Percentiles rank a stretch among this genome's conserved stretches.
Evolutionary conservation across 495 filamentous ascomycete genomes (phyloP).

Genomic region (Penicillium daleae): DNA sequence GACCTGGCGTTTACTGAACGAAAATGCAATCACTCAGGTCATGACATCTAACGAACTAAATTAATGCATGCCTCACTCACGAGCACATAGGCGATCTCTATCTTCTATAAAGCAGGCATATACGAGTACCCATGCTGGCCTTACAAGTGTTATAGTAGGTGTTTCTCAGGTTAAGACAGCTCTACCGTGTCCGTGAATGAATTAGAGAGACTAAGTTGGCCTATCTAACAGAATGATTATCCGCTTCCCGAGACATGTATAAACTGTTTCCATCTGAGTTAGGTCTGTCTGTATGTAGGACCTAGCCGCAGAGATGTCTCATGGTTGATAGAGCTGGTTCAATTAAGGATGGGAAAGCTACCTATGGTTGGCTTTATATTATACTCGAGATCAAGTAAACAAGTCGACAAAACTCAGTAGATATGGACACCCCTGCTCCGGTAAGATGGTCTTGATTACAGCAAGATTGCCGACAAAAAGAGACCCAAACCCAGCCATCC

Average conservation of each 20-base stretch:
- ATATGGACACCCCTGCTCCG: not conserved
- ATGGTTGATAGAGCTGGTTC: not conserved
- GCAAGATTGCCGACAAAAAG: constrained; percentile 5
- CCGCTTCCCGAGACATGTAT: not conserved
- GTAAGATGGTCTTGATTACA: constrained; percentile 3
- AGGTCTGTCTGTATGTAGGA: too few relatives aligned
- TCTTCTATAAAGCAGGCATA: not conserved
- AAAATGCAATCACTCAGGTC: not conserved
- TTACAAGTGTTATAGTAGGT: not conserved
- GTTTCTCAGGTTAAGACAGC: not conserved
- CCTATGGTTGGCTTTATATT: not conserved
- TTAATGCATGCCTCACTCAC: not conserved
- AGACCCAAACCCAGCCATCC: constrained; percentile 9
- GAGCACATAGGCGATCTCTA: not conserved
- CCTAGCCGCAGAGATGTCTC: not conserved
- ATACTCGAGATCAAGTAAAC: not conserved
- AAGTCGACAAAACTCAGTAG: not conserved
- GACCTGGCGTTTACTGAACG: not conserved
- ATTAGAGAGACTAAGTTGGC: not conserved
- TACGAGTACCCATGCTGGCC: not conserved
- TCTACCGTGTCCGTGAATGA: too few relatives aligned
- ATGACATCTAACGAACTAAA: constrained; percentile 2
- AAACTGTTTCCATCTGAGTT: too few relatives aligned
- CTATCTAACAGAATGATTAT: not conserved
- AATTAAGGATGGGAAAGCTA: not conserved